These are phyloP conservation scores for Entomortierella chlamydospora DNA, from an alignment of 192 early-diverging fungal genomes.

Conservation along the genomic window DNA sequence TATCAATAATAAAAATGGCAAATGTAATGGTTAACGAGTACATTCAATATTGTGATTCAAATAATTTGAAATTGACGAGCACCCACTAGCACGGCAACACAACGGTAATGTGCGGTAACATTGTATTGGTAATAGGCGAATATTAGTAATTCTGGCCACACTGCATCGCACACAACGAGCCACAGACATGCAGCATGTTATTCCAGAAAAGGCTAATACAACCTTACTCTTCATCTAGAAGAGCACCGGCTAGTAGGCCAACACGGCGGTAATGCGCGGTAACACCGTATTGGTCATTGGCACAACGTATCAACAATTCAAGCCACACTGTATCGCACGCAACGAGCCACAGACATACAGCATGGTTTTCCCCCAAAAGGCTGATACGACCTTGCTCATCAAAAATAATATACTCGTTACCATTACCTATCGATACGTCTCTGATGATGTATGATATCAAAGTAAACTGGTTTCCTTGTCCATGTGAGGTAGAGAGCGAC, in stretches of 20 bases:
- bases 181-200: background rate
- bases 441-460: background rate
- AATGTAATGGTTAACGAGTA: background rate
- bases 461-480: background rate
- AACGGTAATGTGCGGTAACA: background rate
- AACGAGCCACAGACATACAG: constrained; percentile 1
- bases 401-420: background rate
- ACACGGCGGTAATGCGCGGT: background rate
- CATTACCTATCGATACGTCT: background rate
- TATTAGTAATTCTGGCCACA: background rate
- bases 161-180: constrained; percentile 3
- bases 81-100: background rate
- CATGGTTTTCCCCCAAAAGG: background rate
- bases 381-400: background rate
- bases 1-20: background rate
- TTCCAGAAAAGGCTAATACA: background rate
- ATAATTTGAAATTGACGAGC: background rate
- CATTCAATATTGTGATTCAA: background rate
- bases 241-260: background rate
- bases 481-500: too few relatives aligned
- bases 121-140: background rate
- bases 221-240: background rate
- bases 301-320: background rate
- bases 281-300: background rate
- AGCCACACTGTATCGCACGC: background rate